A percentile compares a stretch with the other conserved stretches of the same genome.
These are phyloP conservation scores for Vanderwaltozyma polyspora DNA, from an alignment of 805 yeast species.

Conservation along the genomic window DNA sequence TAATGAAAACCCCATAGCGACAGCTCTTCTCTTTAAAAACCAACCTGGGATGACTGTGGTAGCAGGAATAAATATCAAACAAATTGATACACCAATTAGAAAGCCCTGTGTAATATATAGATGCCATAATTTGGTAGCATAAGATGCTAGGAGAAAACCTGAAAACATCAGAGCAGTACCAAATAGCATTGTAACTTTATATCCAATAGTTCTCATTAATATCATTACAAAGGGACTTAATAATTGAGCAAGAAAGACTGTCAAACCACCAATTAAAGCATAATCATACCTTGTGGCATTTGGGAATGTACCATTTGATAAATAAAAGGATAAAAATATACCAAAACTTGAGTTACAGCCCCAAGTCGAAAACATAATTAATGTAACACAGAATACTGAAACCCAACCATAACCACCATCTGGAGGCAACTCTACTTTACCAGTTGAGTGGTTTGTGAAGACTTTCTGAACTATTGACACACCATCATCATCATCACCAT, in stretches of 20 bases:
- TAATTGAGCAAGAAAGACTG: conserved; percentile 44
- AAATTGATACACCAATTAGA: conserved; percentile 40
- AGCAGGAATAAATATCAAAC: conserved; percentile 48
- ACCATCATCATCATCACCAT: conserved; percentile 3
- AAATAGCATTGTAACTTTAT: conserved; percentile 34
- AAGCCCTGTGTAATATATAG: conserved; percentile 59
- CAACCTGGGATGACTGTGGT: conserved; percentile 55
- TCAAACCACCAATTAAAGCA: conserved; percentile 58
- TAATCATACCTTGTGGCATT: conserved; percentile 50
- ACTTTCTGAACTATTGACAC: conserved; percentile 11
- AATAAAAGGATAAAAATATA: conserved; percentile 47
- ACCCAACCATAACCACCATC: conserved; percentile 70
- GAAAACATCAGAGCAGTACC: conserved; percentile 44
- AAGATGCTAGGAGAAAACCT: conserved; percentile 51
- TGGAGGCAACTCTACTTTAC: conserved; percentile 32
- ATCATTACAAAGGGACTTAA: conserved; percentile 47
- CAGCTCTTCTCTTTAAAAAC: conserved; percentile 52
- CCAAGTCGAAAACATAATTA: conserved; percentile 55
- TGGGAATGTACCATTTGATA: conserved; percentile 37
- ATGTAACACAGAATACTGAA: conserved; percentile 37
- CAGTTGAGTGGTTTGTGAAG: conserved; percentile 28
- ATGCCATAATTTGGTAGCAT: conserved; percentile 51
- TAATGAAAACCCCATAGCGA: conserved; percentile 39
- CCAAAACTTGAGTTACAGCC: conserved; percentile 62
- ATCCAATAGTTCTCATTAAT: conserved; percentile 39